These are phyloP conservation scores for Aegilops speltoides DNA, from an alignment of 176 grass and related monocot species.

Conservation along the genomic window DNA sequence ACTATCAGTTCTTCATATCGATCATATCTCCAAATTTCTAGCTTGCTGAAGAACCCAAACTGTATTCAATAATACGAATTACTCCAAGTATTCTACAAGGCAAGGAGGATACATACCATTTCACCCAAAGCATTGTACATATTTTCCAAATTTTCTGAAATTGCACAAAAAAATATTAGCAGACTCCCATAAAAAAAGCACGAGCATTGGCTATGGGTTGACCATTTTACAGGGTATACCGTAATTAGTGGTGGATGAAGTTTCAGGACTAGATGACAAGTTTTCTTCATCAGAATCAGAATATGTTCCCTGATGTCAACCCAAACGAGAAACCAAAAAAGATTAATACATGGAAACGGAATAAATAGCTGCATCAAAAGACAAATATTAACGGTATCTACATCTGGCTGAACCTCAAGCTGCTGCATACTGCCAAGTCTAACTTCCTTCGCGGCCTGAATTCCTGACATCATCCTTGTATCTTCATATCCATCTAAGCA, in stretches of 20 bases:
- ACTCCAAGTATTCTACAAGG: not conserved
- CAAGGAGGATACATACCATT: constrained; percentile 20
- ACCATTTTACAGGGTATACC: constrained; percentile 28
- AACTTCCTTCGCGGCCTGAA: constrained; percentile 35
- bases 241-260: constrained; percentile 36
- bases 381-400: constrained; percentile 23
- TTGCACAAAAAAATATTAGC: constrained; percentile 17
- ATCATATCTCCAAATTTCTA: constrained; percentile 1
- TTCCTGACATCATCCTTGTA: constrained; percentile 25
- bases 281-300: constrained; percentile 46
- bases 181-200: not conserved
- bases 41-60: constrained; percentile 4
- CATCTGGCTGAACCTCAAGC: constrained; percentile 29
- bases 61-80: constrained; percentile 8
- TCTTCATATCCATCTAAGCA: constrained; percentile 38
- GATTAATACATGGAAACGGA: constrained; percentile 9
- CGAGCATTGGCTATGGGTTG: not conserved
- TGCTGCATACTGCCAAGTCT: constrained; percentile 28
- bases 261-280: constrained; percentile 33
- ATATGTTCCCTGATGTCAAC: constrained; percentile 27
- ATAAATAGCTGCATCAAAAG: constrained; percentile 11
- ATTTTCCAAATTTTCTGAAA: constrained; percentile 37
- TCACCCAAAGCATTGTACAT: not conserved
- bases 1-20: not conserved
- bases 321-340: constrained; percentile 2